Evolutionary conservation across 2,329 filamentous ascomycete species (phyloP), one percentile per base, ranked within the genome.

Genomic region (Laburnicola sp.): DNA sequence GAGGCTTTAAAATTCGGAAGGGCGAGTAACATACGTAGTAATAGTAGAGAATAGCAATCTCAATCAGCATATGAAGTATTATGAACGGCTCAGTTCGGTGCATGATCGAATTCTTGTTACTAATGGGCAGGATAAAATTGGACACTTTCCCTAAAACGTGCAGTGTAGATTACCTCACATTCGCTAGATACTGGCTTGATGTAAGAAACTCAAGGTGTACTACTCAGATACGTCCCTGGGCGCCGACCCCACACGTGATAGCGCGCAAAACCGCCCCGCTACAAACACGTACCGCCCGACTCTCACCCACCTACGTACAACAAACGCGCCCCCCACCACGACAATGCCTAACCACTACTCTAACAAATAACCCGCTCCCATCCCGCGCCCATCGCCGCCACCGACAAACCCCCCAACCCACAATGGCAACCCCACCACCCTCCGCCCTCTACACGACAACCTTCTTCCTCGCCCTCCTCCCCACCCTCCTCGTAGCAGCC

Each of bases 401-500:
- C 27, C 27, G 26, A 6, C 27, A 5, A 25, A 6, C 28, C 31
- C 38, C 11, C 22, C 21, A 6, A n/a, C 23, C 47, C 42, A 53
- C 48, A 46, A 63, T 57, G 46, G 31, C 54, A 16, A 59, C 56
- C 22, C 41, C 54, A 42, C 51, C 46, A 26, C n/a, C n/a, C n/a
- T 23, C 50, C 43, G 23, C 51, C 34, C 58, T 62, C 50, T 55
- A 59, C 51, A 60, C 62, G 9, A 53, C 66, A 50, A 63, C 69
- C 48, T 62, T 68, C 57, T 11, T 60, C 46, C 59, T 74, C 50
- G 63, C 73, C 9, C 45, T 70, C 47, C 53, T 73, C 48, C 46
- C 68, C 37, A 67, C 74, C 30, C 50, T 70, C 50, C 30, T 75
- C 48, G 61, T 72, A 7, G 60, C 64, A 25, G 53, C 63, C 6